Conservation (phyloP, 306 rosid genomes). For the Cucumis melo region DNA sequence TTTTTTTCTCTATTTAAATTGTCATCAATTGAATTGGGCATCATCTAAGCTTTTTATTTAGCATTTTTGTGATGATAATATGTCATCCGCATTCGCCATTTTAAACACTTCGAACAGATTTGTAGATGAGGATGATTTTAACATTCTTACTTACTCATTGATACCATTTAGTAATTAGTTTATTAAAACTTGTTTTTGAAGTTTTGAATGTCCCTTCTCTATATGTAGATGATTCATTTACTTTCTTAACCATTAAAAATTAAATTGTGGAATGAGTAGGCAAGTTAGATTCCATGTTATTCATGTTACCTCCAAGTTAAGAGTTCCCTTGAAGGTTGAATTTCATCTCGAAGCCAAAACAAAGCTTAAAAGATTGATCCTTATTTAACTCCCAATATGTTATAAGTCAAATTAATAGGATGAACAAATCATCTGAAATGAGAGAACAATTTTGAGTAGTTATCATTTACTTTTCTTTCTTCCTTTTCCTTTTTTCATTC, state of each 20-base stretch:
- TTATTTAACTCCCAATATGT: no score
- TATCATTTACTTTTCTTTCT: no score
- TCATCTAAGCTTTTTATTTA: neutral
- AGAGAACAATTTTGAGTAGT: no score
- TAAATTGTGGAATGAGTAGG: no score
- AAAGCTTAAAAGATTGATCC: neutral
- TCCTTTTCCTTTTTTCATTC: no score
- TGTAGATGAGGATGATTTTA: neutral
- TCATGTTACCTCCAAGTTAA: neutral
- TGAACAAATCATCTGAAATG: no score
- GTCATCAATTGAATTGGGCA: neutral
- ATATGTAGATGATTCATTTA: neutral
- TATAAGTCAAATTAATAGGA: no score
- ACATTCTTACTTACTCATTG: conserved; percentile 1
- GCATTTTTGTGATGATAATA: neutral
- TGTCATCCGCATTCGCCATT: neutral
- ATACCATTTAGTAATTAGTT: neutral
- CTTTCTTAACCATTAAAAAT: neutral
- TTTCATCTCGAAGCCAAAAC: neutral
- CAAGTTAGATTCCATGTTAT: neutral
- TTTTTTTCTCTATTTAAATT: neutral
- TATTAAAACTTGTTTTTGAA: neutral
- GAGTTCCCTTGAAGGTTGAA: neutral
- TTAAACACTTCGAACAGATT: neutral
- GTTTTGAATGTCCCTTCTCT: neutral